Base-by-base conservation (phyloP, 2,329 filamentous ascomycete genomes). In the Trichoderma citrinoviride region DNA sequence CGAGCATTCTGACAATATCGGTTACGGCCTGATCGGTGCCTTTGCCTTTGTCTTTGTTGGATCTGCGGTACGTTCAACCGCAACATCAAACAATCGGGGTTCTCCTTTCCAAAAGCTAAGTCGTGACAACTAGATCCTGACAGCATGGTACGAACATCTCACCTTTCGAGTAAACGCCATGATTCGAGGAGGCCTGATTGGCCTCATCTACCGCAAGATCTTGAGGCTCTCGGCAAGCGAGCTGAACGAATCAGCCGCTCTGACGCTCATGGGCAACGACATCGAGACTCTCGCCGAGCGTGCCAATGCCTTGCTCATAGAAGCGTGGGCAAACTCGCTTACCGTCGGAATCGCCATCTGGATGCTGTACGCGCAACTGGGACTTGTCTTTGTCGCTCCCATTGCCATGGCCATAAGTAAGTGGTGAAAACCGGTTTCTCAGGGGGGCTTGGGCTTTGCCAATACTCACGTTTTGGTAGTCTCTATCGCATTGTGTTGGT, bases 61-160 rank as follows among this genome's bases (percentile, higher is more conserved):
- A 23, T 71, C 70, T 17, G 74, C 75, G 43, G 74, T 75, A 62
- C 65, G 70, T 68, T 23, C 19, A 19, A 21, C 15, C 5, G 12
- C 5, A 6, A 41, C 6, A 25, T 0, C 1, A 41, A 12, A 29
- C 1, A 19, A 5, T 4, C 5, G 19, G 15, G 12, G 1, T 52
- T n/a, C 6, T 17, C 17, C 3, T 27, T 2, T 41, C 14, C 14
- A 14, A 1, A 1, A 7, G 29, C 55, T 56, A 33, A 65, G 58
- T 55, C n/a, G 0, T 37, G 6, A 46, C 10, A 37, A 29, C 0
- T n/a, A 73, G 71, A 66, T 73, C 7, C 64, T 71, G 7, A 76
- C 71, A 12, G 74, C 73, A 1, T 76, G 75, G 70, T 75, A 75
- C 52, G 73, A 76, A 40, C 73, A 77, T 27, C 62, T 75, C 7